Conservation (phyloP, 2,329 filamentous ascomycete genomes). For the Aspergillus pseudonomiae region DNA sequence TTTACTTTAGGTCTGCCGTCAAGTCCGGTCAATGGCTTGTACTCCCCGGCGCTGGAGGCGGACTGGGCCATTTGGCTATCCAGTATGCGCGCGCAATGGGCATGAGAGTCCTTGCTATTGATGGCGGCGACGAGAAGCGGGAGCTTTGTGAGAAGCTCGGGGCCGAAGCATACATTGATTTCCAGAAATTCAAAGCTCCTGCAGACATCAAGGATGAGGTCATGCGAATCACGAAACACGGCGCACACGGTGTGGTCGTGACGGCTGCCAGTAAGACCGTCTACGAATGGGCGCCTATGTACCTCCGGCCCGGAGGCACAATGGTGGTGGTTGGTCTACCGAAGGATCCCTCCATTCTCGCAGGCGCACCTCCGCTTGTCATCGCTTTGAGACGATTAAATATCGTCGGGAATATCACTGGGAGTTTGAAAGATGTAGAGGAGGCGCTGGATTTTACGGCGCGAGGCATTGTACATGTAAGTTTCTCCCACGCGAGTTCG, state of each 20-base stretch:
- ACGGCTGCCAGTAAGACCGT: conserved; percentile 86
- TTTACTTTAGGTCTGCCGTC: conserved; percentile 35
- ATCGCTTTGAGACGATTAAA: conserved; percentile 85
- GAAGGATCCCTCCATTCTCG: conserved; percentile 73
- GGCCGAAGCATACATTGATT: conserved; percentile 76
- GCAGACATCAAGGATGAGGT: conserved; percentile 67
- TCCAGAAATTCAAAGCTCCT: conserved; percentile 71
- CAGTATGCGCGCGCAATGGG: conserved; percentile 95
- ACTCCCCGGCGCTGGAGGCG: conserved; percentile 46
- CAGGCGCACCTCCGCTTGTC: conserved; percentile 73
- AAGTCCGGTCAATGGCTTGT: conserved; percentile 31
- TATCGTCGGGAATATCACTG: conserved; percentile 91
- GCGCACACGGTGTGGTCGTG: conserved; percentile 83
- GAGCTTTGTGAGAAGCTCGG: conserved; percentile 69
- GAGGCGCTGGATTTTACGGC: conserved; percentile 90
- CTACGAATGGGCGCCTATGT: conserved; percentile 89
- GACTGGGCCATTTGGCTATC: conserved; percentile 75
- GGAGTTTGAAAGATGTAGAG: conserved; percentile 81
- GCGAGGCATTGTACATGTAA: conserved; percentile 55
- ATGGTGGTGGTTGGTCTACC: conserved; percentile 90
- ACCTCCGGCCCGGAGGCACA: conserved; percentile 77
- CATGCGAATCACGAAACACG: conserved; percentile 76
- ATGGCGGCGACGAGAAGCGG: conserved; percentile 79
- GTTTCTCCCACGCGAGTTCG: not conserved
- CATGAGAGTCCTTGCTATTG: conserved; percentile 76